These are phyloP conservation scores for Marchantia polymorpha DNA, from an alignment of 225 moss, liverwort and hornwort genomes.

Conservation along the genomic window DNA sequence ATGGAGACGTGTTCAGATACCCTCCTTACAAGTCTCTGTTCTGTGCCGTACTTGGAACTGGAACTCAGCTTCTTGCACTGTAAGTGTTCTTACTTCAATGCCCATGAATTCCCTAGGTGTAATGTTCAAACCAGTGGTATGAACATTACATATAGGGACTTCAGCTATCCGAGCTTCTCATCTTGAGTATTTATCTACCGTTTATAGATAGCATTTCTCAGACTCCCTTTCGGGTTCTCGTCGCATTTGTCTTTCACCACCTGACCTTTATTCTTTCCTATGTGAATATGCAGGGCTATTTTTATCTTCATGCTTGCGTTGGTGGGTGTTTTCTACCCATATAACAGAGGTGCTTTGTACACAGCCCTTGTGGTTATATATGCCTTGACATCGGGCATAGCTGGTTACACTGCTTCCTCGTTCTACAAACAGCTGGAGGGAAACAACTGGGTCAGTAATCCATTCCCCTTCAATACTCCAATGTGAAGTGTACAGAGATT, in stretches of 20 bases:
- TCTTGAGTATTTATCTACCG: no score
- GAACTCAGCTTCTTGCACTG: conserved; percentile 91
- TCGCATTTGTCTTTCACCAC: not conserved
- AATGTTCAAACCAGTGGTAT: no score
- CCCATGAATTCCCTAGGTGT: no score
- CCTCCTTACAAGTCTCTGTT: conserved; percentile 83
- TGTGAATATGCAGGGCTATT: conserved; percentile 56
- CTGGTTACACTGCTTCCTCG: conserved; percentile 88
- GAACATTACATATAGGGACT: no score
- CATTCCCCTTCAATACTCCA: not conserved
- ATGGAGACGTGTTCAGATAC: conserved; percentile 94
- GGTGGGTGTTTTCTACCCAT: conserved; percentile 93
- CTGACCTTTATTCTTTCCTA: not conserved
- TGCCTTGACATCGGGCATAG: conserved; percentile 90
- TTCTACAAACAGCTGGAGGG: conserved; percentile 96
- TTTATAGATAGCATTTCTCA: no score
- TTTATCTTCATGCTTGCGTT: conserved; percentile 88
- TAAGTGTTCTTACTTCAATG: conserved; percentile 35
- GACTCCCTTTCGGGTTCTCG: no score
- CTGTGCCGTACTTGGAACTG: conserved; percentile 91
- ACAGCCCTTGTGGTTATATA: conserved; percentile 93
- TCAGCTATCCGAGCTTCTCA: no score
- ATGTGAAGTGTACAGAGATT: not conserved
- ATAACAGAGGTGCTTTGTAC: conserved; percentile 87
- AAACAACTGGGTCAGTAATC: conserved; percentile 66